A percentile compares a stretch with the other conserved stretches of the same genome.
phyloP scores from a whole-genome alignment of 2,329 filamentous ascomycete species.

The Curvularia lunata region DNA sequence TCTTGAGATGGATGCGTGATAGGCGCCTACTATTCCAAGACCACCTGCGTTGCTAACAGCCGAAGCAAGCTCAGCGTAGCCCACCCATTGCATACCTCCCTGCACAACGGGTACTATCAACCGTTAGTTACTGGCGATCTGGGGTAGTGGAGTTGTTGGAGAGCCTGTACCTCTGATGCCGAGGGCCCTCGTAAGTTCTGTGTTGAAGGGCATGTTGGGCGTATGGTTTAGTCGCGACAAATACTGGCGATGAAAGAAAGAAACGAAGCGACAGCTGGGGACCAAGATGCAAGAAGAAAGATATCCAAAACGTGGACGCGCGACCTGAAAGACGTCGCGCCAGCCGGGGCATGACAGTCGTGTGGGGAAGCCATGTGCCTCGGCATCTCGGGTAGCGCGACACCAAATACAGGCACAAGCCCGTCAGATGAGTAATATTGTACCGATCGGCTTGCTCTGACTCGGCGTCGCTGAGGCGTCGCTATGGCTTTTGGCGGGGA shows the following conservation, averaged over 20 bases:
- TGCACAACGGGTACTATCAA: constrained; percentile 76
- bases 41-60: constrained; percentile 74
- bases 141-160: background rate
- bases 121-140: constrained; percentile 52
- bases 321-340: constrained; percentile 18
- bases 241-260: background rate
- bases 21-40: constrained; percentile 66
- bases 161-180: constrained; percentile 58
- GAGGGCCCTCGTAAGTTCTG: constrained; percentile 66
- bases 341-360: constrained; percentile 21
- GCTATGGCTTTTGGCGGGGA: background rate
- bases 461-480: constrained; percentile 18
- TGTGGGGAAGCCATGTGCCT: constrained; percentile 40
- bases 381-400: constrained; percentile 32
- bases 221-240: constrained; percentile 1
- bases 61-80: constrained; percentile 77
- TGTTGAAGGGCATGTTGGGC: constrained; percentile 66
- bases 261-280: constrained; percentile 1
- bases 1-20: background rate
- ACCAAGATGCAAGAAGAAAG: constrained; percentile 3
- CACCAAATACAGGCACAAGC: constrained; percentile 18
- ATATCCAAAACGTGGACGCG: constrained; percentile 17
- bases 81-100: constrained; percentile 87
- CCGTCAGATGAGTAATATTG: constrained; percentile 16
- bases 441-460: constrained; percentile 13